Evolutionary conservation across 495 filamentous ascomycete genomes (phyloP).

Genomic region (Aspergillus hancockii): DNA sequence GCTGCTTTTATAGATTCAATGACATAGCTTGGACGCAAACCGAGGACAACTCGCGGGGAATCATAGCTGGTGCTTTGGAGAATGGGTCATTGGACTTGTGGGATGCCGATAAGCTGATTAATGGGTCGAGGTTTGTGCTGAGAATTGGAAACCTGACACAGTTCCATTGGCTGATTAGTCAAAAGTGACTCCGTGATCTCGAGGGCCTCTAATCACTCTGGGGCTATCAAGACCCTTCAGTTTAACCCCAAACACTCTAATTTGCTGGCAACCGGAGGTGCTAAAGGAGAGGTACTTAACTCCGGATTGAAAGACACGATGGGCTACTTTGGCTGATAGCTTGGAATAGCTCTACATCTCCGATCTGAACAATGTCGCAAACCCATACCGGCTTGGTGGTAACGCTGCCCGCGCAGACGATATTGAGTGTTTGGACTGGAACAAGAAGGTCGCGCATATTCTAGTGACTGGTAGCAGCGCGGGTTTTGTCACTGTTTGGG

Average conservation of each 20-base stretch:
- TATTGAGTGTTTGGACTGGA: slow-evolving; percentile 95
- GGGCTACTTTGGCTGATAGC: slow-evolving; percentile 3
- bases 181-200: slow-evolving; percentile 78
- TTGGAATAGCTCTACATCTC: slow-evolving; percentile 73
- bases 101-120: slow-evolving; percentile 85
- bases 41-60: slow-evolving; percentile 72
- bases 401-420: slow-evolving; percentile 88
- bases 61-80: slow-evolving; percentile 93
- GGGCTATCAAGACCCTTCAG: slow-evolving; percentile 91
- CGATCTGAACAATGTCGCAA: slow-evolving; percentile 84
- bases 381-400: slow-evolving; percentile 85
- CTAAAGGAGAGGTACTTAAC: slow-evolving; percentile 74
- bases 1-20: slow-evolving; percentile 69
- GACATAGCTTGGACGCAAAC: slow-evolving; percentile 92
- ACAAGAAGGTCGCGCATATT: slow-evolving; percentile 96
- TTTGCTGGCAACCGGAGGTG: slow-evolving; percentile 87
- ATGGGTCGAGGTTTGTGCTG: slow-evolving; percentile 53
- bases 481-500: slow-evolving; percentile 97
- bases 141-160: neutral
- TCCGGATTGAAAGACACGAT: neutral
- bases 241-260: slow-evolving; percentile 96
- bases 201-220: slow-evolving; percentile 87
- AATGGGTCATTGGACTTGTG: slow-evolving; percentile 95
- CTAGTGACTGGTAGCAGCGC: slow-evolving; percentile 91
- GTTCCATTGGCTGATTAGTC: slow-evolving; percentile 23